phyloP scores from a whole-genome alignment of 73 alveolate genomes.

The Chromera velia region DNA sequence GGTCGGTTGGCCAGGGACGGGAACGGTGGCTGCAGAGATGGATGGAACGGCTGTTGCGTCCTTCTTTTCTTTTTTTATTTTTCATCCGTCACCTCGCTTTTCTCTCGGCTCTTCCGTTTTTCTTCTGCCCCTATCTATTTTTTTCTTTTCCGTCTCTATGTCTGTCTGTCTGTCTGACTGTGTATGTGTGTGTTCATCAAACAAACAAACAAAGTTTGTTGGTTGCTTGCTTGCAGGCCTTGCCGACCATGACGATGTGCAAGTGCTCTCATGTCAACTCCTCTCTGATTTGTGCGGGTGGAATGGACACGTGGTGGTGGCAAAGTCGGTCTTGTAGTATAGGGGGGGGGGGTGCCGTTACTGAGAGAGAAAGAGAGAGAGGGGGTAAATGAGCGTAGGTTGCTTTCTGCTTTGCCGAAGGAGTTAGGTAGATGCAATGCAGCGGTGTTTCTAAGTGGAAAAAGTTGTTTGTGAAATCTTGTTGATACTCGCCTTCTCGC shows the following conservation, averaged over 20 bases:
- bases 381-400: not conserved
- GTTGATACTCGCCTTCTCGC: no score
- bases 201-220: not conserved
- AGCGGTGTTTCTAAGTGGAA: no score
- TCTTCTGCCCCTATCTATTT: not conserved
- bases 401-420: no score
- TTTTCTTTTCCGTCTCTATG: not conserved
- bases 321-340: no score
- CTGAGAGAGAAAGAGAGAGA: not conserved
- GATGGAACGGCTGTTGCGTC: not conserved
- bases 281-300: not conserved
- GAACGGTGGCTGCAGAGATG: not conserved
- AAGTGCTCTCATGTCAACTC: constrained; percentile 36
- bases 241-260: constrained; percentile 45
- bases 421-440: no score
- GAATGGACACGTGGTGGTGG: no score
- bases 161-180: not conserved
- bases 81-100: not conserved
- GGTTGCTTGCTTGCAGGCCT: constrained; percentile 17
- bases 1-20: not conserved
- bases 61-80: not conserved
- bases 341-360: no score
- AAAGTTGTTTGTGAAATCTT: no score
- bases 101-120: not conserved
- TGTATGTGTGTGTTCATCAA: not conserved